These are phyloP conservation scores for Pholiota conissans DNA, from an alignment of 768 basidiomycete species.

Conservation along the genomic window DNA sequence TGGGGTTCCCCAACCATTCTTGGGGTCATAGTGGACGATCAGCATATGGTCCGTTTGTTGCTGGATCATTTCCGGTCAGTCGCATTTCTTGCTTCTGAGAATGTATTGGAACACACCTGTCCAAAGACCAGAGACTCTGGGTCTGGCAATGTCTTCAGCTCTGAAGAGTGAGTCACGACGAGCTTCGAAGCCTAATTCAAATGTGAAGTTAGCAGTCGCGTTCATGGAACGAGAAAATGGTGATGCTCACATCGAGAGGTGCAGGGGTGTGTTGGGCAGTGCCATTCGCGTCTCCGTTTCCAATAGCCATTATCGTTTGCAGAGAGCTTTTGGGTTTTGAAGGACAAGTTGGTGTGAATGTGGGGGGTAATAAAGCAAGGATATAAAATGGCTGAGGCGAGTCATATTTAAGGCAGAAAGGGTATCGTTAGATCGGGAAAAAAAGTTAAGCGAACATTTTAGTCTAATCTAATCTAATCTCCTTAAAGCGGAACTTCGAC, in stretches of 20 bases:
- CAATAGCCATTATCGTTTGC: constrained; percentile 19
- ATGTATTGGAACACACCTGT: constrained; percentile 35
- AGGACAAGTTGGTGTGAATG: background rate
- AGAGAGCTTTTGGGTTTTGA: background rate
- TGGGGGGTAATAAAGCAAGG: constrained; percentile 1
- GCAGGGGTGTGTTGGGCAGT: constrained; percentile 10
- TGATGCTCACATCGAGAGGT: constrained; percentile 8
- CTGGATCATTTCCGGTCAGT: constrained; percentile 27
- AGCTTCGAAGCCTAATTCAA: constrained; percentile 53
- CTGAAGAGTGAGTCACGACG: constrained; percentile 41
- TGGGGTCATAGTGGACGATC: constrained; percentile 58
- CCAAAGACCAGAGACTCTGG: constrained; percentile 57
- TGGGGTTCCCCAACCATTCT: constrained; percentile 67
- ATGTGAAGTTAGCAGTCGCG: background rate
- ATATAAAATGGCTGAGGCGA: background rate
- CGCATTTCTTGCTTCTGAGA: background rate
- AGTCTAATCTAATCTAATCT: constrained; percentile 4
- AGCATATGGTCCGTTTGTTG: constrained; percentile 82
- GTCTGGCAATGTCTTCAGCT: constrained; percentile 50
- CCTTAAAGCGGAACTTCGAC: background rate
- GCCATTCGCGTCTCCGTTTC: constrained; percentile 1
- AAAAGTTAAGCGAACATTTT: constrained; percentile 7
- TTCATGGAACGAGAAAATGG: background rate
- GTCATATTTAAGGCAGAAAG: constrained; percentile 13
- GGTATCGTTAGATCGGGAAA: constrained; percentile 5